phyloP scores from a whole-genome alignment of 345 rosid genomes.

The Gossypium longicalyx region DNA sequence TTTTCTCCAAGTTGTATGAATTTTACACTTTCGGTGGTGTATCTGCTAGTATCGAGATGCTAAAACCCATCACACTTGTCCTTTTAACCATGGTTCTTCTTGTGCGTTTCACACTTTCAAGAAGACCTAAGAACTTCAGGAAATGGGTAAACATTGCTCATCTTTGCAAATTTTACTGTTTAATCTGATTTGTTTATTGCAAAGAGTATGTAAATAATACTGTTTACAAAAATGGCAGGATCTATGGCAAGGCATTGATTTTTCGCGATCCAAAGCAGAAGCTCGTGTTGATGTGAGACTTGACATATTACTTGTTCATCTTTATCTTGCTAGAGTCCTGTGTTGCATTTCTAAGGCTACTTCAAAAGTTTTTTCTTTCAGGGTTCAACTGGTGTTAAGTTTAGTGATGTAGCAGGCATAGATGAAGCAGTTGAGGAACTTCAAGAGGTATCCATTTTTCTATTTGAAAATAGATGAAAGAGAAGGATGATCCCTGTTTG shows the following conservation, averaged over 20 bases:
- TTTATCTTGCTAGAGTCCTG: constrained; percentile 9
- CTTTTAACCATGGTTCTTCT: constrained; percentile 83
- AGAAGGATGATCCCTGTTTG: not conserved
- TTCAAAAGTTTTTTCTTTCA: constrained; percentile 26
- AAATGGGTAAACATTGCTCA: constrained; percentile 66
- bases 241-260: constrained; percentile 93
- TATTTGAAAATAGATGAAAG: not conserved
- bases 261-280: constrained; percentile 95
- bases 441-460: constrained; percentile 64
- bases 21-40: constrained; percentile 74
- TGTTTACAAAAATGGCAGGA: constrained; percentile 47
- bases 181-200: not conserved
- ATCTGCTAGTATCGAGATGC: constrained; percentile 73
- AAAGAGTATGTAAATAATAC: constrained; percentile 12
- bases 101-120: constrained; percentile 83
- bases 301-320: not conserved
- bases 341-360: constrained; percentile 19
- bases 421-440: constrained; percentile 98
- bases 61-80: constrained; percentile 66
- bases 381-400: constrained; percentile 95
- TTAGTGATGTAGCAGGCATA: constrained; percentile 90
- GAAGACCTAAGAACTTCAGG: constrained; percentile 93
- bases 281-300: constrained; percentile 93
- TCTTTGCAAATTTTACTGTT: constrained; percentile 13
- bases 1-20: constrained; percentile 55